A percentile compares a stretch with the other conserved stretches of the same genome.
Evolutionary conservation across 257 asterid genomes (phyloP).

Genomic region (Ajuga chamaepitys): DNA sequence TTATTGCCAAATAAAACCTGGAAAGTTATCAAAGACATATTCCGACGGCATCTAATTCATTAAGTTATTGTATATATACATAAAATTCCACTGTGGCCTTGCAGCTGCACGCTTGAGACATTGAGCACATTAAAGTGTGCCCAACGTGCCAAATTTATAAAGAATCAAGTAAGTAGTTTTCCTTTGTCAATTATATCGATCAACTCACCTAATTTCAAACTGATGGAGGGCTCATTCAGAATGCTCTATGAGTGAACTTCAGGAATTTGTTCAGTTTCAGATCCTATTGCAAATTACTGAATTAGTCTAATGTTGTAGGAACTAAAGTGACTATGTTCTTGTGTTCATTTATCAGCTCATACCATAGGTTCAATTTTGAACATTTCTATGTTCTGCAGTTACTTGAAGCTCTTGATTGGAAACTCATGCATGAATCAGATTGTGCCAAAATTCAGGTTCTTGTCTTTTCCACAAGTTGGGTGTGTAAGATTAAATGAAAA

Average conservation of each 20-base stretch:
- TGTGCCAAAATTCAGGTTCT: conserved; percentile 52
- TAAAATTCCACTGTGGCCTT: conserved; percentile 15
- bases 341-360: neutral
- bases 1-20: neutral
- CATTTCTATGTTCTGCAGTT: conserved; percentile 44
- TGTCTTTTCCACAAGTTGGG: neutral
- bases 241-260: neutral
- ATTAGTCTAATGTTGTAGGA: conserved; percentile 4
- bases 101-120: conserved; percentile 78
- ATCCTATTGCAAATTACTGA: neutral
- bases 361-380: neutral
- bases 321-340: neutral
- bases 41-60: conserved; percentile 1
- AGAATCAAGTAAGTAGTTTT: conserved; percentile 54
- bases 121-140: conserved; percentile 85
- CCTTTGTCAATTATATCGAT: neutral
- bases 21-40: conserved; percentile 1
- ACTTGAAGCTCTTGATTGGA: conserved; percentile 97
- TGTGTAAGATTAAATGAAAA: neutral
- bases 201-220: neutral
- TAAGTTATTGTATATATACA: too few species aligned
- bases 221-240: neutral
- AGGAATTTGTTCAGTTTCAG: neutral
- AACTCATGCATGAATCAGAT: conserved; percentile 88
- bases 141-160: conserved; percentile 80